phyloP scores from a whole-genome alignment of 345 rosid genomes.

The Odontarrhena argentea region DNA sequence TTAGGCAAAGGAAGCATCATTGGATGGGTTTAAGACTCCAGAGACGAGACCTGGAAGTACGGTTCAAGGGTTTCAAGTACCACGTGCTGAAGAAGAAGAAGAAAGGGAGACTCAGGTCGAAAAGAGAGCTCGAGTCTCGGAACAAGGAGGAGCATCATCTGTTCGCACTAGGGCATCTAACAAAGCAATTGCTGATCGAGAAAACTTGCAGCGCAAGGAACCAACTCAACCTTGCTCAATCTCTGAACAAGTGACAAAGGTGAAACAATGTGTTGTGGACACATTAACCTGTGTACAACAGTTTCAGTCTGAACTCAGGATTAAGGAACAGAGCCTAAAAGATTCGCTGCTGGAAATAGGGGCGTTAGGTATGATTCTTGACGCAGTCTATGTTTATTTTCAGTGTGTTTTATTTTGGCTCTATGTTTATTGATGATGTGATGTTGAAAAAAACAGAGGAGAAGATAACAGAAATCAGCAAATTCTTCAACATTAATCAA shows the following conservation, averaged over 20 bases:
- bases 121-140: constrained; percentile 29
- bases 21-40: constrained; percentile 2
- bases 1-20: constrained; percentile 19
- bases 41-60: background rate
- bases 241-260: constrained; percentile 30
- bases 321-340: constrained; percentile 24
- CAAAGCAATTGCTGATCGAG: constrained; percentile 9
- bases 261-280: constrained; percentile 28
- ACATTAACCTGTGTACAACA: constrained; percentile 21
- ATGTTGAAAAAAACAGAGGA: constrained; percentile 26
- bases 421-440: background rate
- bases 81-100: constrained; percentile 23
- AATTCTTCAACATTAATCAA: constrained; percentile 28
- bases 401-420: background rate
- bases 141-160: constrained; percentile 28
- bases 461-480: constrained; percentile 25
- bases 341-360: constrained; percentile 30
- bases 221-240: constrained; percentile 29
- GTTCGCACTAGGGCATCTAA: constrained; percentile 21
- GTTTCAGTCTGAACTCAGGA: constrained; percentile 19
- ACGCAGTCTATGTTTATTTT: background rate
- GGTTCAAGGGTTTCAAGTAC: constrained; percentile 10
- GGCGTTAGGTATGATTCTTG: constrained; percentile 30
- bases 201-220: constrained; percentile 24
- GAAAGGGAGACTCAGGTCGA: background rate